Evolutionary conservation across 75 land plant species (phyloP).

Genomic region (Larix kaempferi): DNA sequence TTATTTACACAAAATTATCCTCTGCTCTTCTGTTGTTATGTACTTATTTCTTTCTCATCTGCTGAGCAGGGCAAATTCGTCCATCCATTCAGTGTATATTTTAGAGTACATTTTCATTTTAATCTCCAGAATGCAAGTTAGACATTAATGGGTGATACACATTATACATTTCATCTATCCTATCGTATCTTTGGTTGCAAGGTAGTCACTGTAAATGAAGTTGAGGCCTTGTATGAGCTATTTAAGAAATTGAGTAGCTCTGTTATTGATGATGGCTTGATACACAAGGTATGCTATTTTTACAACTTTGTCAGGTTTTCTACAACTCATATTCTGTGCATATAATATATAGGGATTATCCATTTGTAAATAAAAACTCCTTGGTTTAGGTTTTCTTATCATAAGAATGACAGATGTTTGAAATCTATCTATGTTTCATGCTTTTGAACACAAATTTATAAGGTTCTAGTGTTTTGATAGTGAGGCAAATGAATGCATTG

Average conservation of each 20-base stretch:
- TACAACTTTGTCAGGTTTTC: not conserved
- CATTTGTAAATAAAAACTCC: not conserved
- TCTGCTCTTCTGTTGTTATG: not conserved
- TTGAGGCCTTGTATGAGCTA: conserved; percentile 85
- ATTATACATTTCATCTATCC: not conserved
- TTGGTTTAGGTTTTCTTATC: not conserved
- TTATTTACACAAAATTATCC: not conserved
- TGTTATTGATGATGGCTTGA: conserved; percentile 72
- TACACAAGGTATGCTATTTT: conserved; percentile 65
- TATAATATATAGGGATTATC: not conserved
- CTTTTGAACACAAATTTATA: not conserved
- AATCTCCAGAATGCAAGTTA: too few species aligned
- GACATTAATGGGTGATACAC: not conserved
- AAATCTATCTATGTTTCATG: not conserved
- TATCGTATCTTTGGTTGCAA: not conserved
- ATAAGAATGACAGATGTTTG: too few species aligned
- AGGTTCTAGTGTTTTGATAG: not conserved
- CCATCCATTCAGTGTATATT: too few species aligned
- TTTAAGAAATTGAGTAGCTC: conserved; percentile 80
- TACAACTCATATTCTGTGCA: not conserved
- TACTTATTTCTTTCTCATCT: not conserved
- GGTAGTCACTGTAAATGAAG: conserved; percentile 80
- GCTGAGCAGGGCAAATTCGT: not conserved
- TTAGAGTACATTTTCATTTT: too few species aligned
- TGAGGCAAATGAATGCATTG: not conserved